Base-by-base conservation (phyloP, 2,329 filamentous ascomycete genomes). In the Fusarium circinatum region DNA sequence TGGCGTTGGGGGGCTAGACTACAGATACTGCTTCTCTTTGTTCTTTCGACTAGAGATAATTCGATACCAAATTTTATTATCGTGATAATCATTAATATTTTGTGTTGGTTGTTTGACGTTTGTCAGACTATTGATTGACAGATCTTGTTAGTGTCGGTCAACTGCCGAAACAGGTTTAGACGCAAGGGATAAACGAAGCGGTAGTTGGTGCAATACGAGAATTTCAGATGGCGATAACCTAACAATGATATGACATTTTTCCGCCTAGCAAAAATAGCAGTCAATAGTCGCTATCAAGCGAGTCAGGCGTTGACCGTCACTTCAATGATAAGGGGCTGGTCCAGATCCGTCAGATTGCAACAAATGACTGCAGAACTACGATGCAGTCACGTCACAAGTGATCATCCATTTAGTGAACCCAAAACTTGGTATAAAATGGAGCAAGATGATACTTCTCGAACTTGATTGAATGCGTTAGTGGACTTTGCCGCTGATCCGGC, bases 1-100 rank as follows among this genome's bases (percentile, higher is more conserved):
- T 10, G 66, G 66, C 66, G 66, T 69, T 69, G 28, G 44, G n/a
- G 28, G 49, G 14, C 24, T 62, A 47, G 52, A 62, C 28, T 56
- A 57, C 24, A 28, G 26, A 26, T 39, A 39, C 34, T 55, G 32
- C 36, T 36, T 36, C 49, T 57, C 18, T 38, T 20, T 57, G 15
- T 28, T 62, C 48, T 24, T 22, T 30, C 6, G 28, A 52, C 3
- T 4, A 26, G 32, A 51, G 22, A 55, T 61, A 42, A 55, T 55
- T 52, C 28, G 47, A 41, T 61, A 42, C 36, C 28, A 61, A 41
- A 22, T 55, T n/a, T 41, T 18, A n/a, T 38, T 57, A 22, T 22
- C 36, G 26, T 36, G 39, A 62, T 15, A 45, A 58, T 18, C 39
- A 41, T 58, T 7, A 62, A 38, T 18, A 18, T n/a, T n/a, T 8